These are phyloP conservation scores for Penstemon davidsonii DNA, from an alignment of 257 asterid genomes.

Conservation along the genomic window DNA sequence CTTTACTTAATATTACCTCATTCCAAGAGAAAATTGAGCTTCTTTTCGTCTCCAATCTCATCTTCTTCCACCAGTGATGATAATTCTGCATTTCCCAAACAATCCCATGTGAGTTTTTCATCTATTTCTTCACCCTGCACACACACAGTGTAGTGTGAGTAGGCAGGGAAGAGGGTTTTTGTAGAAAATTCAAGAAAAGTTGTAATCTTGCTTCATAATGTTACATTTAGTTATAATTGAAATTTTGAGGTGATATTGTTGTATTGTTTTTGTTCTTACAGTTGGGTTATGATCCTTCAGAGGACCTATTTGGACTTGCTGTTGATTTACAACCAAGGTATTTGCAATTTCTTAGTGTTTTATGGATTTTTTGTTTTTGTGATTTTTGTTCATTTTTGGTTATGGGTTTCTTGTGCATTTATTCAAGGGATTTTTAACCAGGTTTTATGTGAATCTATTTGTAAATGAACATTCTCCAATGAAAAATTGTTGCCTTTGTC, in stretches of 20 bases:
- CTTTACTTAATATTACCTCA: constrained; percentile 48
- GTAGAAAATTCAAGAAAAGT: neutral
- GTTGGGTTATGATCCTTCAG: constrained; percentile 84
- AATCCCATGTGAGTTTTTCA: constrained; percentile 42
- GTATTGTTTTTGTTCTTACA: constrained; percentile 32
- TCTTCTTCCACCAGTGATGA: constrained; percentile 55
- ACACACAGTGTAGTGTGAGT: neutral
- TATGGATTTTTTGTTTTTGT: neutral
- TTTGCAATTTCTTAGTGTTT: constrained; percentile 19
- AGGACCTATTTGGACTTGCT: constrained; percentile 74
- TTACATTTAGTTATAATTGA: constrained; percentile 1
- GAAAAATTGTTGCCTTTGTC: constrained; percentile 2
- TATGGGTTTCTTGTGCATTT: neutral
- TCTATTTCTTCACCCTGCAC: neutral
- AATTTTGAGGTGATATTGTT: constrained; percentile 3
- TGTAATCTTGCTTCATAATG: constrained; percentile 16
- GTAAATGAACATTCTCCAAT: neutral
- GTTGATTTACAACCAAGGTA: constrained; percentile 77
- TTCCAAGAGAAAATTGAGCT: constrained; percentile 42
- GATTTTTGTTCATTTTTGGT: neutral
- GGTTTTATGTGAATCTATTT: neutral
- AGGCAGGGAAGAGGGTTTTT: neutral
- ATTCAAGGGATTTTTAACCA: neutral
- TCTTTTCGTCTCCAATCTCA: constrained; percentile 38
- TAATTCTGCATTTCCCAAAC: constrained; percentile 42